Percentiles rank a stretch among this genome's conserved stretches.
Evolutionary conservation across 2,329 filamentous ascomycete genomes (phyloP).

Genomic region (Talaromyces atroroseus): DNA sequence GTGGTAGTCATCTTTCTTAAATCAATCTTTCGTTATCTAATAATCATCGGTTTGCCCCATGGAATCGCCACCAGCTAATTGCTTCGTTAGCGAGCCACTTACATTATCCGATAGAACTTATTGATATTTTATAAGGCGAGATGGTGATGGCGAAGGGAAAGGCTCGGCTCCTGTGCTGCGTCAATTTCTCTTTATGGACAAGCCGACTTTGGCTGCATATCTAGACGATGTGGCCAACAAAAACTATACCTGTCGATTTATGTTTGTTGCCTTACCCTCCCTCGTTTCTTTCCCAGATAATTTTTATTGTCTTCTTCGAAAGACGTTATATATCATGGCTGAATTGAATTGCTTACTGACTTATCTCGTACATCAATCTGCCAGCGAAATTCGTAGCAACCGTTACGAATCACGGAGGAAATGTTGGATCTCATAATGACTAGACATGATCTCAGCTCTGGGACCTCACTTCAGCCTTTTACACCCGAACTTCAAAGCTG

Average conservation of each 20-base stretch:
- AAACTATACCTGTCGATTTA: constrained; percentile 9
- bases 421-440: constrained; percentile 21
- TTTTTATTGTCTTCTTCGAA: no score
- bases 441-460: constrained; percentile 17
- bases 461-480: constrained; percentile 22
- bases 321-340: no score
- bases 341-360: no score
- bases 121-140: not conserved
- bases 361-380: constrained; percentile 20
- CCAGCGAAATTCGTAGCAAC: constrained; percentile 23
- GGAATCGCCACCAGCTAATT: not conserved
- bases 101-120: not conserved
- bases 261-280: not conserved
- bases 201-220: not conserved
- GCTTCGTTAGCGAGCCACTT: not conserved
- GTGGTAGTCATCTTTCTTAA: no score
- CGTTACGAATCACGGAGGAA: constrained; percentile 19
- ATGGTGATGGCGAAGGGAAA: not conserved
- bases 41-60: not conserved
- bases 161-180: not conserved
- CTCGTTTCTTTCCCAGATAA: not conserved
- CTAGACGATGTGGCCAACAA: not conserved
- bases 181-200: not conserved
- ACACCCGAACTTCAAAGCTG: constrained; percentile 18
- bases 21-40: not conserved